Base-by-base conservation (phyloP, 176 grass and related monocot genomes). In the Chloris gayana region DNA sequence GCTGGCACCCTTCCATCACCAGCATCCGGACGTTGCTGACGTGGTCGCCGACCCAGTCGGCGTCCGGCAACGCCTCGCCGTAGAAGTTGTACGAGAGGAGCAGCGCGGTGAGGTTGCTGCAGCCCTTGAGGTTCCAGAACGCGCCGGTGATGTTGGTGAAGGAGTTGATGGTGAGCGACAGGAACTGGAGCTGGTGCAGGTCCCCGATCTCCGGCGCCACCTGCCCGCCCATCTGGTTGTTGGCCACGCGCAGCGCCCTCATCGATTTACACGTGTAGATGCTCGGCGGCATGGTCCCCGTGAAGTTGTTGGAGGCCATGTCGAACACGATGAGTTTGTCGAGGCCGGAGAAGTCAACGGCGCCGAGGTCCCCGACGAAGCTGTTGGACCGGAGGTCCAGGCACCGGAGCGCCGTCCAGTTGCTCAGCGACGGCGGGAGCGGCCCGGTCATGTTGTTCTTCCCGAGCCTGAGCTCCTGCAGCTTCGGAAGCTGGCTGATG, bases 51-150 rank as follows among this genome's bases (percentile, higher is more conserved):
- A 85, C 63, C 85, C 76, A 91, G 49, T 3, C 70, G 44, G 69
- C 84, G 45, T 90, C 88, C 32, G 79, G 88, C 70, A 90, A 21
- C 27, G 80, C 80, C 69, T 90, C 88, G 44, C 84, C 84, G 44
- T 76, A 64, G 70, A 90, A 90, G 76, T 87, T 90, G 74, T 80
- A 88, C 4, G 87, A 84, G 1, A 70, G 15, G 26, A 88, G 76
- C 25, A 88, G 76, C 54, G 87, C 64, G 4, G 62, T 33, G 70
- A 87, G 69, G 64, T 50, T 68, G 21, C 0, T 29, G 75, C 88
- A 87, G 0, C 34, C 80, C 13, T 21, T 54, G 53, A 90, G 84
- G 70, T 87, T 83, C 84, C 84, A 83, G 51, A 90, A 80, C 84
- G 79, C 66, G 69, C 84, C 80, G 64, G 27, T 84, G 88, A 90